Base-by-base conservation (phyloP, 441 rosid genomes). In the Eruca vesicaria region DNA sequence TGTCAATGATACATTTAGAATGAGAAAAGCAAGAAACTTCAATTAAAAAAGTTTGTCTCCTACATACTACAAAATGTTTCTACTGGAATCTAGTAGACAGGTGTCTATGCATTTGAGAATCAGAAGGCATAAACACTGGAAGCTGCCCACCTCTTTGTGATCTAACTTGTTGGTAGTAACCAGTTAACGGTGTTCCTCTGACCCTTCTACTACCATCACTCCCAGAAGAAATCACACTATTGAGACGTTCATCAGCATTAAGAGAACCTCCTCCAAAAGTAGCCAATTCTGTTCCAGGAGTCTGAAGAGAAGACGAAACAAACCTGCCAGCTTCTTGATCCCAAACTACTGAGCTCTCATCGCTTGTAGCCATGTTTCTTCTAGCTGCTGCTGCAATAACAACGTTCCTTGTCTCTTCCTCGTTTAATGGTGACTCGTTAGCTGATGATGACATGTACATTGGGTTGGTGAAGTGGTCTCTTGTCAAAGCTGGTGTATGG, bases 241-340 rank as follows among this genome's bases (percentile, higher is more conserved):
- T 86, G 79, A 87, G 79, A 68, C 77, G 86, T 56, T 87, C 91
- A 48, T 83, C 84, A 50, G 29, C 45, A 62, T 78, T 84, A 8
- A 87, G 80, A 71, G 92, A 89, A 6, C 98, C 90, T 1, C 97
- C 89, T 0, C 93, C 91, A 12, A 78, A 87, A 72, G 88, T 86
- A 82, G 89, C 88, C 16, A 91, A 81, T 76, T 89, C 95, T 14
- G 86, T 20, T 71, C 90, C 82, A 0, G 84, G 82, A 56, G 60
- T 78, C 81, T 82, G 87, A 50, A 50, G 56, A 4, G 90, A 87
- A n/a, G 94, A 87, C n/a, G 96, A 87, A 28, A 90, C 90, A 11
- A 90, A 94, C 53, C 94, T 86, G 61, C 94, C 96, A 0, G 97
- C 98, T 81, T 90, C 94, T 59, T 82, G 93, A 83, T 94, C 96